Evolutionary conservation across 345 rosid genomes (phyloP), one percentile per base, ranked within the genome.

Genomic region (Salix suchowensis): DNA sequence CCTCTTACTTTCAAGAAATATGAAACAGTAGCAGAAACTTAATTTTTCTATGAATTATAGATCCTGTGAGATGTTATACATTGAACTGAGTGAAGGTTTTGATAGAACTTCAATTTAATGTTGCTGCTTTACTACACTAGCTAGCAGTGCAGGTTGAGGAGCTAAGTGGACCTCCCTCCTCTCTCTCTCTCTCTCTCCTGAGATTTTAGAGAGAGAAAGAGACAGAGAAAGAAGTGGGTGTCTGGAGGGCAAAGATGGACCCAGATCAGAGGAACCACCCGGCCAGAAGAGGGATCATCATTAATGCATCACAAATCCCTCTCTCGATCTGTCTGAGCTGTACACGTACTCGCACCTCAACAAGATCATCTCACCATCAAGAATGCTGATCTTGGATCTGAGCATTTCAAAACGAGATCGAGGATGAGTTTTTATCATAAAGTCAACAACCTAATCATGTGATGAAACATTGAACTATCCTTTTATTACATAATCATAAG

Each of bases 301-400:
- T 73, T 39, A 73, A 73, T 73, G 76, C 76, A 73, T n/a, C 68
- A 6, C 36, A 16, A 58, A 54, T 73, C 64, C 40, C 13, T 55
- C 16, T 73, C 16, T 73, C 34, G 24, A 24, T 16, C 65, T 13
- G 67, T 73, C 34, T 73, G 61, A 73, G 76, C 76, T 73, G 76
- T 73, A 40, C 34, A 66, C 69, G 19, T 21, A 37, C 64, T 36
- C 6, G 40, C 26, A 36, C 37, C 37, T 36, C 37, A 36, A 36
- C 7, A 5, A 5, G 37, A 36, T 5, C 37, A 36, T 36, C 37
- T 5, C 37, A 36, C 37, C 37, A 36, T 36, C 37, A 36, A 1
- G 1, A 5, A 36, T 36, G 37, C 37, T 36, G 37, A 36, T 36
- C 7, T 5, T 36, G 37, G 37, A 36, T 36, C 37, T 36, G 37